Base-by-base conservation (phyloP, 352 stramenopile species). In the Phytopythium delawarense region DNA sequence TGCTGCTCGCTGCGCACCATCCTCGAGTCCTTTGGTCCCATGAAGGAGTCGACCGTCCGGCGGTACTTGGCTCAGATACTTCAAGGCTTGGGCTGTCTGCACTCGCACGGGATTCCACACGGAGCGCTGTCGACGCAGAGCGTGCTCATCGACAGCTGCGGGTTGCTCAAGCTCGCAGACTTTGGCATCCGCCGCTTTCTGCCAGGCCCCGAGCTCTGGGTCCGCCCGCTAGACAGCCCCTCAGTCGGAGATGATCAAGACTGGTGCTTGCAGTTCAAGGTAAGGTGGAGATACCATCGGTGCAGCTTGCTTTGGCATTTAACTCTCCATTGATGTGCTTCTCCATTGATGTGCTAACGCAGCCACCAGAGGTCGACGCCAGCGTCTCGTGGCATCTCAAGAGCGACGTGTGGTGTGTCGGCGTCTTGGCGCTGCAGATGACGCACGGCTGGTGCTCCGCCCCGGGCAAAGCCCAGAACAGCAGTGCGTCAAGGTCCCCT, bases 41-140 rank as follows among this genome's bases (percentile, higher is more conserved):
- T 92, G 83, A 89, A 87, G 28, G 83, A 92, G 55, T 58, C 79
- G 12, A 88, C 78, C 20, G 84, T 92, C 50, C 81, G 79, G 0
- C 75, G 81, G 0, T 92, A 92, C 30, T n/a, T 89, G 13, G 18
- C 75, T 18, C 83, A 92, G 46, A 54, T 91, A 16, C 61, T 89
- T 1, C 69, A 89, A 23, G 81, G 64, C 16, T 62, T 89, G 2
- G 57, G 57, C 7, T 88, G 62, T 61, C 71, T 92, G 8, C 81
- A 91, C 35, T 44, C 61, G 2, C 70, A 72, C 37, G 70, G 73
- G 16, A 60, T 91, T 21, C 7, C 60, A 8, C 83, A 91, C 44
- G 75, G 79, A 16, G 70, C 76, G 25, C 46, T 89, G 30, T 67
- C 66, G 11, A 69, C 79, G 32, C 74, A 87, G 50, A 71, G 66